Evolutionary conservation across 2,329 filamentous ascomycete genomes (phyloP), one percentile per base, ranked within the genome.

Genomic region (Xenoacremonium recifei): DNA sequence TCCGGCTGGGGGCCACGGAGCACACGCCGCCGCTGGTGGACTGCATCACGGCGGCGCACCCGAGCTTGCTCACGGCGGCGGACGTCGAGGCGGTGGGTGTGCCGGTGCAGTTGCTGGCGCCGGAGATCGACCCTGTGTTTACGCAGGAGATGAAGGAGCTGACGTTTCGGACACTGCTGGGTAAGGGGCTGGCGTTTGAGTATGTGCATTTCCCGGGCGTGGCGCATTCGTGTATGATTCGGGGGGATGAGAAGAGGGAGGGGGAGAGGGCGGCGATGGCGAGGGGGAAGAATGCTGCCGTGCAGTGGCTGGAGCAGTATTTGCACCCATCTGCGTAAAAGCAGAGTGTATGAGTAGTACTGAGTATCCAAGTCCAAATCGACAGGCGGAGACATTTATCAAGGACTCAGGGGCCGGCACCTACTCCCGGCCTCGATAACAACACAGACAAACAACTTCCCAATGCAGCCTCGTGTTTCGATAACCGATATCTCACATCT

Each of bases 71-170:
- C 17, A 68, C 60, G 1, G 63, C 69, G 43, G 49, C 58, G 15
- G 76, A 80, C 42, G 68, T 80, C 15, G 64, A 72, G 12, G 61
- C 54, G 0, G 53, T 76, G 2, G 59, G 36, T 2, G 74, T 77
- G 1, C 74, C 76, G 0, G 62, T 71, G n/a, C 76, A 79, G 59
- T 58, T 78, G 5, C 51, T 80, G 6, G 72, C 73, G 2, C 73
- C 76, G 0, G 73, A 78, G 47, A 47, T 59, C 12, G 75, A 77
- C 49, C 47, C 48, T 0, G 51, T 55, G 16, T 75, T 66, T 49
- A 66, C 66, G 1, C 44, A 57, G 0, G 71, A 75, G 47, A 44
- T 76, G 40, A 77, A 75, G 55, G 42, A 46, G 30, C 57, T 66
- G 44, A 60, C 59, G 3, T 67, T 68, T 47, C 47, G 62, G 40